Evolutionary conservation across 345 rosid genomes (phyloP), one percentile per base, ranked within the genome.

Genomic region (Lumnitzera littorea): DNA sequence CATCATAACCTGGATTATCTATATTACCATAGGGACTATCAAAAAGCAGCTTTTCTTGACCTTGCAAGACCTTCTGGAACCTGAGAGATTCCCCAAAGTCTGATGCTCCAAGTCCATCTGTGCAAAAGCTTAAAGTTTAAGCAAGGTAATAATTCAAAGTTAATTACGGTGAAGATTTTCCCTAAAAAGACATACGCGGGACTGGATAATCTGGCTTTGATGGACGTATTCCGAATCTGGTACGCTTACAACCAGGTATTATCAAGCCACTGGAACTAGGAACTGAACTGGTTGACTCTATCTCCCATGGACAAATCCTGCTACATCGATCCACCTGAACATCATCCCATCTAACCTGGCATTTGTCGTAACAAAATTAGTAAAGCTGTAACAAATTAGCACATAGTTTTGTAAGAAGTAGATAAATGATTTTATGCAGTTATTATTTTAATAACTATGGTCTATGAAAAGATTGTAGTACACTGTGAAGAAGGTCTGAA

Each of bases 41-140:
- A 65, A 86, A 82, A 76, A 88, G 83, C 64, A 77, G 72, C 64
- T 78, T 91, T 95, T 95, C 99, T 95, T 95, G 99, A 95, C 99
- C 99, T 95, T 91, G 99, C 99, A 95, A 95, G 97, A 91, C 96
- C 95, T 90, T 88, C 79, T 80, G 99, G 91, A 91, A 86, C 78
- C 97, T 76, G 48, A 70, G 59, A 67, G 99, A 80, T 78, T 88
- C 99, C 86, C 82, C 85, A 69, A 82, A 88, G 97, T 86, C 95
- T 48, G 91, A 62, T 66, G 83, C 79, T 58, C 78, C 89, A 72
- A 76, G 74, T 58, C 91, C 96, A 77, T 84, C 97, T 90, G 84
- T 25, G 43, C 57, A 3, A 13, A 25, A 48, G 27, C 51, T 27
- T 27, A 53, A 46, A 24, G 15, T 0, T 36, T 17, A 10, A 24